Base-by-base conservation (phyloP, 169 alveolate species). In the Plasmodium cynomolgi region DNA sequence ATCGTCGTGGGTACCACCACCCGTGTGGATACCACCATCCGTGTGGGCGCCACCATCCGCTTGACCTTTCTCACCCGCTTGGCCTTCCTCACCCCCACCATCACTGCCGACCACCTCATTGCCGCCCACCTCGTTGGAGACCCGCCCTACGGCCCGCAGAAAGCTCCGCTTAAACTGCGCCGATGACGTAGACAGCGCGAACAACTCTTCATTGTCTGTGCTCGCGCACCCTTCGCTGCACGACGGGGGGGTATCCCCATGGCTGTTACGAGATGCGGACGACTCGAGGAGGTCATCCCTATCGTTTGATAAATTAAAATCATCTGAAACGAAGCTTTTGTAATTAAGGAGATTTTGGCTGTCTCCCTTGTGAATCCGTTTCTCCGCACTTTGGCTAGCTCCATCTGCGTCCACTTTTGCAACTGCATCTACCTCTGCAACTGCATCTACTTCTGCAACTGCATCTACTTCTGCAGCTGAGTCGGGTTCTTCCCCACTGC, bases 161-260 rank as follows among this genome's bases (percentile, higher is more conserved):
- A 83, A 83, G 44, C 26, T 83, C 23, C 39, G 33, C 56, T 74
- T 44, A 74, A 84, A 84, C 54, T 44, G 77, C 29, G 58, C 20
- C 20, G 84, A 84, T 20, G 93, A 84, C 9, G 26, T 84, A 33
- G 83, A 73, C 29, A 84, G 37, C 17, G 92, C 72, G 77, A 84
- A 84, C 17, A 84, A 58, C 0, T 84, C 79, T 50, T 82, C 90
- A 39, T 82, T 26, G 62, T 62, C 34, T 26, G 75, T 20, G 34
- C 37, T 62, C 75, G 3, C 15, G 9, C 75, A 62, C 15, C 75
- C 75, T 62, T n/a, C 15, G 13, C 75, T 62, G 33, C 13, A n/a
- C 11, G 75, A 26, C 11, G 26, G 33, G 11, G 6, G 26, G 9
- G 1, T 62, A 15, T 20, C 75, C 75, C 33, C 15, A 15, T 62